Conservation (phyloP, 805 yeast genomes). For the Lipomyces anomalus region DNA sequence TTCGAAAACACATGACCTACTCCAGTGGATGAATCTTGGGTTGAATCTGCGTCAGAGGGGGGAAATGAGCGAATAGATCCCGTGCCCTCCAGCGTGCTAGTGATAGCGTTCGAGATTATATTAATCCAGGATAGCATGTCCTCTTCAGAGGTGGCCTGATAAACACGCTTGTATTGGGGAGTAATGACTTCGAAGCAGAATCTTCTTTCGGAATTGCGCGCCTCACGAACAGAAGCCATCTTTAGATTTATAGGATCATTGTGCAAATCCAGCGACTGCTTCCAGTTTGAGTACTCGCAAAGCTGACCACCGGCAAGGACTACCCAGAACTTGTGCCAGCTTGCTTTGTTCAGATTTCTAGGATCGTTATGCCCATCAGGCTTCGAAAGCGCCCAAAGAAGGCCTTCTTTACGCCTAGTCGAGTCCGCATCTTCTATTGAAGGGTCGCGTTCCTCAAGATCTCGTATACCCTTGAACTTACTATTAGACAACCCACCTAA, state of each 20-base stretch:
- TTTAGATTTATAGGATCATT: constrained; percentile 66
- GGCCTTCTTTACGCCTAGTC: constrained; percentile 37
- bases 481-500: no score
- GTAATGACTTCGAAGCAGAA: constrained; percentile 74
- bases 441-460: constrained; percentile 7
- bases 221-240: constrained; percentile 54
- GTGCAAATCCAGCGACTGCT: constrained; percentile 56
- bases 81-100: constrained; percentile 39
- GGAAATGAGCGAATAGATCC: constrained; percentile 7
- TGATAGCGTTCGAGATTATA: constrained; percentile 51
- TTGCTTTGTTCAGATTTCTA: constrained; percentile 34
- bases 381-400: constrained; percentile 41
- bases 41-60: not conserved
- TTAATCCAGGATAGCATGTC: constrained; percentile 68
- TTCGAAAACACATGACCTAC: no score
- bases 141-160: constrained; percentile 65
- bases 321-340: constrained; percentile 89
- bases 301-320: constrained; percentile 63
- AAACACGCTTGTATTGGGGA: constrained; percentile 61
- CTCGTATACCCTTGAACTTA: not conserved
- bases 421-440: constrained; percentile 1
- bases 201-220: constrained; percentile 37
- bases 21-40: not conserved
- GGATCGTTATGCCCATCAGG: constrained; percentile 35
- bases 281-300: constrained; percentile 74